Percentiles rank a stretch among this genome's conserved stretches.
Conservation (phyloP, 2,329 filamentous ascomycete species). For the Ophiocordyceps polyrhachis-furcata region DNA sequence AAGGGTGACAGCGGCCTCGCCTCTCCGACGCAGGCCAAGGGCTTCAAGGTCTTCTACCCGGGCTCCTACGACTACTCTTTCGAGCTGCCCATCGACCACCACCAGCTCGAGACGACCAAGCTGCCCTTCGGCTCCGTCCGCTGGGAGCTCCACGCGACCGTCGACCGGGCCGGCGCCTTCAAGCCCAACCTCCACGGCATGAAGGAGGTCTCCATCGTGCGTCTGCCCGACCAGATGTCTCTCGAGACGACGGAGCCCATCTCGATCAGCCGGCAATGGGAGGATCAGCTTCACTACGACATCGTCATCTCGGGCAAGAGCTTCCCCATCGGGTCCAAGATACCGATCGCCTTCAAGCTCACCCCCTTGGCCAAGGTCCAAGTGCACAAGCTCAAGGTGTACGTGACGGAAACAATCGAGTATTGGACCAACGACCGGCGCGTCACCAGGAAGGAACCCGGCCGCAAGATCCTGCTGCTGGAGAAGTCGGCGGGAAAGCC, state of each 20-base stretch:
- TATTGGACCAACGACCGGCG: slow-evolving; percentile 77
- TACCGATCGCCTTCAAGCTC: slow-evolving; percentile 86
- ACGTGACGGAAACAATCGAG: slow-evolving; percentile 75
- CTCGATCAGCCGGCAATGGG: slow-evolving; percentile 83
- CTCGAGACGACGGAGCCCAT: slow-evolving; percentile 86
- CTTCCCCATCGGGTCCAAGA: slow-evolving; percentile 70
- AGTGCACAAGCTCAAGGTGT: slow-evolving; percentile 82
- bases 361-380: slow-evolving; percentile 86
- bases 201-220: slow-evolving; percentile 68
- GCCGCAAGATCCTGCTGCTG: slow-evolving; percentile 67
- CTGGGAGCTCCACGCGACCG: slow-evolving; percentile 69
- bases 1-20: slow-evolving; percentile 55
- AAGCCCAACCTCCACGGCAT: slow-evolving; percentile 68
- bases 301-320: slow-evolving; percentile 94
- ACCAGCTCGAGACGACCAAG: slow-evolving; percentile 74
- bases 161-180: slow-evolving; percentile 79
- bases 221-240: slow-evolving; percentile 72
- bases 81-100: slow-evolving; percentile 75
- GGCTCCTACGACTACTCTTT: slow-evolving; percentile 53
- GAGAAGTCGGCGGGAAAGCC: slow-evolving; percentile 73
- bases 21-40: slow-evolving; percentile 41
- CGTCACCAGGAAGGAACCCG: slow-evolving; percentile 69
- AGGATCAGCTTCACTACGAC: slow-evolving; percentile 88
- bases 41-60: slow-evolving; percentile 72
- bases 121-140: slow-evolving; percentile 73